Evolutionary conservation across 1,284 basidiomycete species (phyloP).

Genomic region (Tylopilus orsonianus): DNA sequence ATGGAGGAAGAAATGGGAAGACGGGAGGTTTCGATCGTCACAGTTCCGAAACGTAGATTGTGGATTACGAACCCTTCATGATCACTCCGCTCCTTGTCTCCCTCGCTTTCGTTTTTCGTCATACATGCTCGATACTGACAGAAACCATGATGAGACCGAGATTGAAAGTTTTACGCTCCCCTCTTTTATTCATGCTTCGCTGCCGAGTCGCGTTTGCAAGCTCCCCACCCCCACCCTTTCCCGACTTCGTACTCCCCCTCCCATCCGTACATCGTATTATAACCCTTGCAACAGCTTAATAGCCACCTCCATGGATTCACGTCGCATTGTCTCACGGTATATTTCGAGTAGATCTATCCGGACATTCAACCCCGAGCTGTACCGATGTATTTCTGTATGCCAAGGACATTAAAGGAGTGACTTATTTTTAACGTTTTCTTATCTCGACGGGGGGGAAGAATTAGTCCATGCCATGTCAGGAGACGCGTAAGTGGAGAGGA

Average conservation of each 20-base stretch:
- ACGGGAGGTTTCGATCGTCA: slow-evolving; percentile 77
- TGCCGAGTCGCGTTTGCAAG: slow-evolving; percentile 16
- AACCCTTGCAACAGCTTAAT: slow-evolving; percentile 27
- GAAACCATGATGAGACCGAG: slow-evolving; percentile 14
- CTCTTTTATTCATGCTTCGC: slow-evolving; percentile 18
- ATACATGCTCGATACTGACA: slow-evolving; percentile 26
- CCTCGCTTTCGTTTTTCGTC: slow-evolving; percentile 6
- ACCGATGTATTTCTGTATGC: slow-evolving; percentile 38
- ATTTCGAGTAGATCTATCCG: slow-evolving; percentile 37
- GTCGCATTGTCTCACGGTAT: slow-evolving; percentile 37
- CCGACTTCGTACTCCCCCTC: slow-evolving; percentile 1
- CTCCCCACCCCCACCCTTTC: neutral
- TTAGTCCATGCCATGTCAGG: slow-evolving; percentile 2
- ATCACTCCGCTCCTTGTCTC: slow-evolving; percentile 10
- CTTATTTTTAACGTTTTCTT: slow-evolving; percentile 31
- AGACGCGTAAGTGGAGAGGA: slow-evolving; percentile 8
- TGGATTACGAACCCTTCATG: slow-evolving; percentile 66
- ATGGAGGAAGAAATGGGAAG: slow-evolving; percentile 79
- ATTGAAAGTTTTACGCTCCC: slow-evolving; percentile 7
- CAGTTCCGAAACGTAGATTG: slow-evolving; percentile 71
- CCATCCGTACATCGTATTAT: slow-evolving; percentile 28
- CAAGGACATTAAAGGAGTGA: slow-evolving; percentile 37
- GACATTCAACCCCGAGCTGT: slow-evolving; percentile 33
- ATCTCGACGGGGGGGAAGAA: neutral
- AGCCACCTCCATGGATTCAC: slow-evolving; percentile 32